Percentiles rank a stretch among this genome's conserved stretches.
phyloP scores from a whole-genome alignment of 176 grass and related monocot species.

The Bromus sterilis region DNA sequence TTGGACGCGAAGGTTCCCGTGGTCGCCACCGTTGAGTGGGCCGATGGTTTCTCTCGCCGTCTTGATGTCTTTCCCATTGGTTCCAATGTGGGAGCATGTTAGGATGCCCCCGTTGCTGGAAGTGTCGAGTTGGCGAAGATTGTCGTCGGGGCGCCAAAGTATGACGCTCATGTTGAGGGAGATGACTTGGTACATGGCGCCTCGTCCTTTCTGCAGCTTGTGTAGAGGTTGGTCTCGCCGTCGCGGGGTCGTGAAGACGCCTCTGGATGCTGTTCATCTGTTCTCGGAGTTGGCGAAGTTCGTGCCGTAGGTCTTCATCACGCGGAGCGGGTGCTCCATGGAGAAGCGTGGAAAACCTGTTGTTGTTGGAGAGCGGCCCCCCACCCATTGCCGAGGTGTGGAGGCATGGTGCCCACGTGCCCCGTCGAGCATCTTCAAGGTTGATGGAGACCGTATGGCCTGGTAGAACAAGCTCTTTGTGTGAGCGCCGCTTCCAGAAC shows the following conservation, averaged over 20 bases:
- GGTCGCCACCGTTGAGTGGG: too few species aligned
- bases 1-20: too few species aligned
- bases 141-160: too few species aligned
- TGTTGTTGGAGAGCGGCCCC: neutral
- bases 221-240: neutral
- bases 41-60: too few species aligned
- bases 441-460: neutral
- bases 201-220: too few species aligned
- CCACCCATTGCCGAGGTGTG: neutral
- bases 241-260: neutral
- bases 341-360: neutral
- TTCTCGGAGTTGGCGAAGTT: too few species aligned
- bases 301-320: neutral
- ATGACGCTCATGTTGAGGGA: too few species aligned
- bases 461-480: neutral
- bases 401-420: neutral
- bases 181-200: too few species aligned
- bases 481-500: neutral
- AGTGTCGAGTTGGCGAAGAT: too few species aligned
- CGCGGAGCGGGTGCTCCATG: neutral
- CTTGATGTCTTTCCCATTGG: too few species aligned
- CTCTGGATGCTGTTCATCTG: neutral
- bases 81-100: too few species aligned
- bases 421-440: neutral
- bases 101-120: too few species aligned